Base-by-base conservation (phyloP, 2,329 filamentous ascomycete species). In the Neocucurbitaria cava region DNA sequence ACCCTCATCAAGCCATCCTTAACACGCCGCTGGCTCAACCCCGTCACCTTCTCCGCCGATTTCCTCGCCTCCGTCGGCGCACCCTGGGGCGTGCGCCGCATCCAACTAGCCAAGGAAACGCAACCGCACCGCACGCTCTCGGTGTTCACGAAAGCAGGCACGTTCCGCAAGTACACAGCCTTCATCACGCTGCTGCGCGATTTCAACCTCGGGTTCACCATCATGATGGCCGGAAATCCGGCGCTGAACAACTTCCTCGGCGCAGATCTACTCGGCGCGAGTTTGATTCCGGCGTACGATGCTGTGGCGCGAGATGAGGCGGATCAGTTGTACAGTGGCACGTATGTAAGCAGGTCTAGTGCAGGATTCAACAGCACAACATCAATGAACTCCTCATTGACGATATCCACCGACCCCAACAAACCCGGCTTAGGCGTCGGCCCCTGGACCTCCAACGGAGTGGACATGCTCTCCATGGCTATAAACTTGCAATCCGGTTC, bases 131-230 rank as follows among this genome's bases (percentile, higher is more conserved):
- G 54, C 11, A 54, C 54, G 0, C 58, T 73, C 6, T 72, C 75
- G 58, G 31, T 78, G 1, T 80, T 78, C 52, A 77, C 76, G n/a
- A 81, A 83, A 62, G 65, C 73, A 2, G 77, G 80, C 11, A 72
- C 78, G 49, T 69, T 80, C n/a, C 74, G 77, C 33, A 58, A 61
- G 43, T 81, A 79, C 56, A 72, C 72, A 13, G 70, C 73, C 2
- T 66, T 76, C 11, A 50, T 82, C 0, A 73, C 72, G 1, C 62
- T 82, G 2, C 54, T 81, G 2, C 79, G 77, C 1, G 78, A 82
- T 54, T 79, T 74, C 46, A 73, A 78, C 42, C 65, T 78, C 13
- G 79, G 80, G 0, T 78, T 81, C 56, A 73, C 69, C 1, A 69
- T 81, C 2, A 59, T 73, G 5, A 54, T 60, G 28, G 79, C 77